phyloP scores from a whole-genome alignment of 2,329 filamentous ascomycete species.

The Diaporthe citri region DNA sequence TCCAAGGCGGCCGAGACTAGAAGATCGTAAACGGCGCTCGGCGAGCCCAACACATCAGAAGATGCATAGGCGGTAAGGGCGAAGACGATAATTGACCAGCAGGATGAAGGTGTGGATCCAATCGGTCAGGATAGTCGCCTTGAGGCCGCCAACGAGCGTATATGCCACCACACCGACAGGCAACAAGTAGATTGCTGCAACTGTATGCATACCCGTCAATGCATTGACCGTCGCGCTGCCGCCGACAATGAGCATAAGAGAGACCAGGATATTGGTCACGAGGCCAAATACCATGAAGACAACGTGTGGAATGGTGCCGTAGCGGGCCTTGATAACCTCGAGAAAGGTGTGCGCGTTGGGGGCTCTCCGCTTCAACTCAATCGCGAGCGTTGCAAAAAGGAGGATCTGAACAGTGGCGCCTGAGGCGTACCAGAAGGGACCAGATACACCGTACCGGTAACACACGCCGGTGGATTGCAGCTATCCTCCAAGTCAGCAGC shows the following conservation, averaged over 20 bases:
- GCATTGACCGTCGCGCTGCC: slow-evolving; percentile 79
- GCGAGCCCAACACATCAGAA: slow-evolving; percentile 78
- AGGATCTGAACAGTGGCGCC: slow-evolving; percentile 89
- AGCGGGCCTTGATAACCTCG: slow-evolving; percentile 85
- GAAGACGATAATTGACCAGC: slow-evolving; percentile 87
- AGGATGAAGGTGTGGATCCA: slow-evolving; percentile 89
- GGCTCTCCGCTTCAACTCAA: slow-evolving; percentile 87
- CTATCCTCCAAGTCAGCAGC: slow-evolving; percentile 52
- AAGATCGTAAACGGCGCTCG: slow-evolving; percentile 81
- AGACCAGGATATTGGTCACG: slow-evolving; percentile 88
- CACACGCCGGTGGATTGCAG: slow-evolving; percentile 85
- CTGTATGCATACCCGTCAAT: slow-evolving; percentile 80
- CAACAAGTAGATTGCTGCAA: slow-evolving; percentile 86
- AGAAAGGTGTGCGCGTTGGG: slow-evolving; percentile 90
- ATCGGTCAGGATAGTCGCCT: slow-evolving; percentile 88
- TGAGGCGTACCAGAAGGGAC: slow-evolving; percentile 71
- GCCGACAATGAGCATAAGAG: slow-evolving; percentile 89
- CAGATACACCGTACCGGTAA: slow-evolving; percentile 80
- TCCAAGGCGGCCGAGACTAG: slow-evolving; percentile 74
- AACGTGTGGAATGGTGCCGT: slow-evolving; percentile 77
- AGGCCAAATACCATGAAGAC: slow-evolving; percentile 87
- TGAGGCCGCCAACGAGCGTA: slow-evolving; percentile 83
- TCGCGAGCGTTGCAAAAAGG: slow-evolving; percentile 89
- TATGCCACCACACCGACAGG: slow-evolving; percentile 86
- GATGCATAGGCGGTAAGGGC: slow-evolving; percentile 85